Conservation (phyloP, 2,329 filamentous ascomycete species). For the Pestalotiopsis sp. region DNA sequence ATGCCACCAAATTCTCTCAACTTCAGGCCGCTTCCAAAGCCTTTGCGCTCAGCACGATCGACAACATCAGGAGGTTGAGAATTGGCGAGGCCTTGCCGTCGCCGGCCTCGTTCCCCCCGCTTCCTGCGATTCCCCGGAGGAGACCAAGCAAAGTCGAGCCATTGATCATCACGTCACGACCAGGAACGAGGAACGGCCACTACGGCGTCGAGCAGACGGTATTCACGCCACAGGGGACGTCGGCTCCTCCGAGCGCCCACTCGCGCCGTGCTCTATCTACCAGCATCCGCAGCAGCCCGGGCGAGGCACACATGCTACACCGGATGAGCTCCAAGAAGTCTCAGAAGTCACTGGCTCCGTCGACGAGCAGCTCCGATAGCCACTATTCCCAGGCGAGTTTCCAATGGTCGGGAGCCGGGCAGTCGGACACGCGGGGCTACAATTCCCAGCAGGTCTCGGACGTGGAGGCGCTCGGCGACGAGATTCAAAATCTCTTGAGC, state of each 20-base stretch:
- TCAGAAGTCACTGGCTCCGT: constrained; percentile 9
- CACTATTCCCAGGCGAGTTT: constrained; percentile 9
- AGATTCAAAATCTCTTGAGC: constrained; percentile 18
- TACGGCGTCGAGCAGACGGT: background rate
- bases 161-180: background rate
- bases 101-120: constrained; percentile 27
- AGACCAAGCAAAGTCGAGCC: constrained; percentile 1
- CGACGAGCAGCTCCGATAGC: constrained; percentile 8
- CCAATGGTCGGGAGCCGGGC: background rate
- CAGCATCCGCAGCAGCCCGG: constrained; percentile 12
- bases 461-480: constrained; percentile 24
- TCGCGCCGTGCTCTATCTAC: constrained; percentile 14
- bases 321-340: constrained; percentile 9
- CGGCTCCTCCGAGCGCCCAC: constrained; percentile 6
- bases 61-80: constrained; percentile 37
- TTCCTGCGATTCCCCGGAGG: constrained; percentile 13
- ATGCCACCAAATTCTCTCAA: constrained; percentile 36
- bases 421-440: background rate
- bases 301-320: constrained; percentile 1
- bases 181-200: background rate
- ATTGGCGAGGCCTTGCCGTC: constrained; percentile 22
- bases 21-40: constrained; percentile 42
- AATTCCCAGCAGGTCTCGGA: constrained; percentile 21
- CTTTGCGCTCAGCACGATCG: constrained; percentile 41
- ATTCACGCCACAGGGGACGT: background rate